phyloP scores from a whole-genome alignment of 345 rosid genomes.

The Luvunga scandens region DNA sequence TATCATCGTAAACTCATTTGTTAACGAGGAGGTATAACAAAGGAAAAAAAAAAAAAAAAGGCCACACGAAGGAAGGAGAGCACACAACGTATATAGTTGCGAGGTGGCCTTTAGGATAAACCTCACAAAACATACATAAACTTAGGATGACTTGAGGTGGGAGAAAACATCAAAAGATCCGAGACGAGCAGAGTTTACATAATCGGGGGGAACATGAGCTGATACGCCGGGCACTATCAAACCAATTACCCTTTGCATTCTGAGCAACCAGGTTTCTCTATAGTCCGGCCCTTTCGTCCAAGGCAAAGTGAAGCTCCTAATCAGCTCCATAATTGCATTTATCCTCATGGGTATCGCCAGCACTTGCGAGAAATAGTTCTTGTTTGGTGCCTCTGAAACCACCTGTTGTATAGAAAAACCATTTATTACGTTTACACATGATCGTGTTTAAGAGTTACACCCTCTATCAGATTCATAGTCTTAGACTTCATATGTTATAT shows the following conservation, averaged over 20 bases:
- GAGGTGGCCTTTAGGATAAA: no score
- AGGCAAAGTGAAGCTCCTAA: conserved; percentile 53
- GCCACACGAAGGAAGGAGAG: no score
- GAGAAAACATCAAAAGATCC: neutral
- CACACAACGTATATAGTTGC: no score
- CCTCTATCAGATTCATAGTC: no score
- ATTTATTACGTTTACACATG: no score
- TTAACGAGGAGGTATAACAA: no score
- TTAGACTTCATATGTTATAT: no score
- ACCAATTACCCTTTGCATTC: neutral
- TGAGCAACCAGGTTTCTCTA: conserved; percentile 12
- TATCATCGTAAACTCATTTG: no score
- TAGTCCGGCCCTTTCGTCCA: conserved; percentile 17
- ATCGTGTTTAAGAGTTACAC: no score
- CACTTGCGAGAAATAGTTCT: conserved; percentile 45
- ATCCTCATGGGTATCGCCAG: conserved; percentile 23
- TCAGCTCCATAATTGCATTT: conserved; percentile 43
- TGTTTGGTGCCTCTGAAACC: conserved; percentile 45
- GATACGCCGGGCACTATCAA: conserved; percentile 1
- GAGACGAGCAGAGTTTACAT: conserved; percentile 10
- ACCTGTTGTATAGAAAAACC: conserved; percentile 26
- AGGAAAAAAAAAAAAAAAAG: no score
- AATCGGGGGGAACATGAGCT: conserved; percentile 4
- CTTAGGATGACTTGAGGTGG: neutral
- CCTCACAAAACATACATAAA: neutral